Evolutionary conservation across 1,284 basidiomycete species (phyloP).

Genomic region (Tylopilus orsonianus): DNA sequence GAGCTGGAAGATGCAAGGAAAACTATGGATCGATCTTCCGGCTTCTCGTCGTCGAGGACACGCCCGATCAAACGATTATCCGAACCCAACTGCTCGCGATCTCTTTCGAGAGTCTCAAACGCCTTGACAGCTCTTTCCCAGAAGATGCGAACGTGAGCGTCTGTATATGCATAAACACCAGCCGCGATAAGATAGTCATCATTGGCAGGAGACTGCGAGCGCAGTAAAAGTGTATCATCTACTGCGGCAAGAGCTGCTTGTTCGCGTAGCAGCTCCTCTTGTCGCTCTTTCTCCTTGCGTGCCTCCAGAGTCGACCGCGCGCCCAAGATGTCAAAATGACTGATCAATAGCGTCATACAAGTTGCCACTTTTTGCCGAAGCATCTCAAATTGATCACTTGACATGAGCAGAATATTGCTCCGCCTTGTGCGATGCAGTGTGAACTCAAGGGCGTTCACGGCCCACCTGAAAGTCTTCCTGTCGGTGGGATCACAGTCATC

Average conservation of each 20-base stretch:
- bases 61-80: conserved; percentile 82
- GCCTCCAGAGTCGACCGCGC: conserved; percentile 88
- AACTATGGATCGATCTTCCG: conserved; percentile 88
- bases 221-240: conserved; percentile 49
- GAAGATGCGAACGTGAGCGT: conserved; percentile 66
- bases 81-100: conserved; percentile 58
- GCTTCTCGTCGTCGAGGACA: conserved; percentile 87
- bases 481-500: conserved; percentile 98
- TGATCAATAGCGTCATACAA: conserved; percentile 95
- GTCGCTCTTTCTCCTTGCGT: conserved; percentile 84
- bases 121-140: conserved; percentile 69
- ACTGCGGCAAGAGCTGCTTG: conserved; percentile 52
- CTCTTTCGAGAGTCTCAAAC: conserved; percentile 63
- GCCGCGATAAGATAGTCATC: conserved; percentile 39
- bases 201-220: conserved; percentile 34
- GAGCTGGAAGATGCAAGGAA: conserved; percentile 92
- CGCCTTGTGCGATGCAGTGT: conserved; percentile 87
- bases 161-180: conserved; percentile 46
- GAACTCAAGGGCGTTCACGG: conserved; percentile 94
- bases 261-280: conserved; percentile 69
- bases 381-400: conserved; percentile 86
- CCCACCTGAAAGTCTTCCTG: conserved; percentile 97
- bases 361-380: conserved; percentile 90
- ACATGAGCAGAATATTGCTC: conserved; percentile 90
- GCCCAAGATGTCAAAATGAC: conserved; percentile 97